A percentile compares a stretch with the other conserved stretches of the same genome.
phyloP scores from a whole-genome alignment of 352 stramenopile genomes.

The Nannochloropsis limnetica region DNA sequence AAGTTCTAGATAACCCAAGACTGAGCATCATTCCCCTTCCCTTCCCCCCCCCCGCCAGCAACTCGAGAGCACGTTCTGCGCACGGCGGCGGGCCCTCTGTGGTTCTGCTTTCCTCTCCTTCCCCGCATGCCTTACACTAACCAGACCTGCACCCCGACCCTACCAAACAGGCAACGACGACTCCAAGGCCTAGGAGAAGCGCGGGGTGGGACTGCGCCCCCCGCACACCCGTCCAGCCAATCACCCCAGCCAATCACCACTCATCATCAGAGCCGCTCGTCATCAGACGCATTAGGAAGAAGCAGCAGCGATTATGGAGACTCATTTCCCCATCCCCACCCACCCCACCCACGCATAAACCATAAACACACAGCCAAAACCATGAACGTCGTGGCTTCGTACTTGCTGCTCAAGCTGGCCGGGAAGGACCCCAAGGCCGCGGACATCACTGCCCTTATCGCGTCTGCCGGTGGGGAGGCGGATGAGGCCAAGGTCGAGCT shows the following conservation, averaged over 20 bases:
- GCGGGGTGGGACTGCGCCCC: background rate
- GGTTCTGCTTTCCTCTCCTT: background rate
- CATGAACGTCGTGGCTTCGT: constrained; percentile 19
- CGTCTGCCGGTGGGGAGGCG: background rate
- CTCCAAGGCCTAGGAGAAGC: background rate
- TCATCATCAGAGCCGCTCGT: background rate
- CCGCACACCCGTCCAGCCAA: background rate
- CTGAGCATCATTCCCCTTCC: too few species aligned
- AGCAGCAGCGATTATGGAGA: background rate
- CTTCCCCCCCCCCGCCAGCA: too few species aligned
- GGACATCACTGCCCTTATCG: constrained; percentile 7
- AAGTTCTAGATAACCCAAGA: too few species aligned
- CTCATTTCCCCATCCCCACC: background rate
- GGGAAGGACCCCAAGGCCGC: constrained; percentile 29
- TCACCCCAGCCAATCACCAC: background rate
- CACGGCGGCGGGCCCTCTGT: too few species aligned
- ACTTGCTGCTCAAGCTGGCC: background rate
- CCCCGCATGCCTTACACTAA: background rate
- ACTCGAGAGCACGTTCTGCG: too few species aligned
- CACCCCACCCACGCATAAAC: background rate
- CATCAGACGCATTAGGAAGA: background rate
- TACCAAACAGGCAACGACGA: background rate
- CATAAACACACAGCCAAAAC: constrained; percentile 16
- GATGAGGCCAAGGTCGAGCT: constrained; percentile 26
- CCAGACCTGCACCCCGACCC: background rate